phyloP scores from a whole-genome alignment of 805 yeast species.

The Candida patagonica region DNA sequence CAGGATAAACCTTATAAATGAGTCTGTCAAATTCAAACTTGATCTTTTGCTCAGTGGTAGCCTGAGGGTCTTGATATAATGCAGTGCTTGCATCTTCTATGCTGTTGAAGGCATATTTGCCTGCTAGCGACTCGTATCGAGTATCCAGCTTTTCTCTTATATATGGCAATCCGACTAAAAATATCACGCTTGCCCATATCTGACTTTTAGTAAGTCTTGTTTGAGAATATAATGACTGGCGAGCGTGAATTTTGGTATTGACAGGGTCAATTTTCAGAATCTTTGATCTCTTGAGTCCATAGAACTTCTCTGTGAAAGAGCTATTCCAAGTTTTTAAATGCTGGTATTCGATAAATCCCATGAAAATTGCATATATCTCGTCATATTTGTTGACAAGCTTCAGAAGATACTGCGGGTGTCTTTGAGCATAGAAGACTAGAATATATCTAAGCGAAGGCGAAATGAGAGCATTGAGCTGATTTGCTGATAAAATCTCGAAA shows the following conservation, averaged over 20 bases:
- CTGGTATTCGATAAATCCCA: constrained; percentile 62
- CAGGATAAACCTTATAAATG: constrained; percentile 57
- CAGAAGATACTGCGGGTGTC: constrained; percentile 63
- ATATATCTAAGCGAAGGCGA: constrained; percentile 79
- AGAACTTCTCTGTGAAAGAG: constrained; percentile 83
- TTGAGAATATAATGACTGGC: constrained; percentile 37
- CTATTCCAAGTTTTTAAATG: constrained; percentile 70
- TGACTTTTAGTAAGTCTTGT: constrained; percentile 48
- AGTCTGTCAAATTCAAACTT: constrained; percentile 22
- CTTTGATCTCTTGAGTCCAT: constrained; percentile 66
- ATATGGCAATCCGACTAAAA: constrained; percentile 57
- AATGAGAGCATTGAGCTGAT: constrained; percentile 64
- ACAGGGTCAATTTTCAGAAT: constrained; percentile 23
- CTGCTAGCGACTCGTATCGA: constrained; percentile 51
- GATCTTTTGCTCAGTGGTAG: constrained; percentile 17
- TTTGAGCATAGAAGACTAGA: constrained; percentile 68
- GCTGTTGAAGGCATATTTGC: constrained; percentile 46
- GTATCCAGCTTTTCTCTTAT: constrained; percentile 58
- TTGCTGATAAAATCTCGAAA: constrained; percentile 77
- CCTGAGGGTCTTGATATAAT: background rate
- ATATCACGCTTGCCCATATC: constrained; percentile 40
- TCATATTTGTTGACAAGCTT: constrained; percentile 61
- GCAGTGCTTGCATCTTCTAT: constrained; percentile 17
- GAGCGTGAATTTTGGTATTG: constrained; percentile 23
- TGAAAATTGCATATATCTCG: constrained; percentile 53